Base-by-base conservation (phyloP, 306 rosid species). In the Fagus sylvatica region DNA sequence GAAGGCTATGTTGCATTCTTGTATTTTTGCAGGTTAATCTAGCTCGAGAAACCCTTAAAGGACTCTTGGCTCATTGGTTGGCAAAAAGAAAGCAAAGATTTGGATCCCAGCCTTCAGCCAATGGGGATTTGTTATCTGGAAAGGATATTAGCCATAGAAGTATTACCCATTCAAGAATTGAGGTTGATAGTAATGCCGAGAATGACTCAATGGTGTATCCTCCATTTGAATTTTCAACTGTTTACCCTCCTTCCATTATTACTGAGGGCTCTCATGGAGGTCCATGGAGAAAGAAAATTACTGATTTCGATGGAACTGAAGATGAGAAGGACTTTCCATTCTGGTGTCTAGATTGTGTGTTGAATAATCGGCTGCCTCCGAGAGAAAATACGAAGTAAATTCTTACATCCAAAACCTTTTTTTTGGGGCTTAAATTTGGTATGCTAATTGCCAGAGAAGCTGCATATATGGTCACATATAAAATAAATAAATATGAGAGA, bases 201-300 rank as follows among this genome's bases (percentile, higher is more conserved):
- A 91, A 93, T 77, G 99, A 96, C 74, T 84, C 93, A 53, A 80
- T 86, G 88, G 93, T 93, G 73, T 90, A 91, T 86, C 98, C 97
- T 71, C 99, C 99, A 12, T 96, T 96, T 76, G 93, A 93, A 83
- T 96, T 96, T 90, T 90, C 99, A 74, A 86, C 79, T 46, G 81
- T 76, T 60, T 91, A 96, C 76, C 88, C 97, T 81, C 97, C 99
- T 73, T 96, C 99, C 60, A 85, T 96, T 74, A 87, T 96, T 71
- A 91, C 98, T 0, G 99, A 96, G 93, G 98, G 99, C 74, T 78
- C 87, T 65, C 91, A 96, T 48, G 99, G 99, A 76, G 99, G 97
- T 69, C 98, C 97, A 1, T 96, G 99, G 99, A 91, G 99, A 55
- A 96, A 90, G 88, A 88, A 89, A 79, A 87, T 93, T 79, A 93